Base-by-base conservation (phyloP, 2,329 filamentous ascomycete species). In the Penicillium sp. region DNA sequence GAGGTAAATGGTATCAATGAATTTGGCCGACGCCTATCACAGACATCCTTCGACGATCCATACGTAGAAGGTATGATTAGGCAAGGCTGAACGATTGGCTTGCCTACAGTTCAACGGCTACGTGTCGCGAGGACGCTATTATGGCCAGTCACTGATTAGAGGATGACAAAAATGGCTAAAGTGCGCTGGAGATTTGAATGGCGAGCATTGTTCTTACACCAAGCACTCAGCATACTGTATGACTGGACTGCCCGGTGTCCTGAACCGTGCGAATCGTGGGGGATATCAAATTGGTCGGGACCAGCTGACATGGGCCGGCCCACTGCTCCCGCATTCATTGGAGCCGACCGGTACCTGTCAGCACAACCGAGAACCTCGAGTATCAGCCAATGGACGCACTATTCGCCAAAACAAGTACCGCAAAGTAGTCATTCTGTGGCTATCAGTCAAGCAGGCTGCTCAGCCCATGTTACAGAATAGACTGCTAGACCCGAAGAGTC, bases 341-440 rank as follows among this genome's bases (percentile, higher is more conserved):
- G 58, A 63, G 45, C 49, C 26, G 52, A 60, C 56, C 53, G 48
- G 45, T 55, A 59, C 26, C 62, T 60, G 58, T 54, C 65, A 64
- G 61, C 57, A 45, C 51, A 57, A 43, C 49, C 52, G 37, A 37
- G 43, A 19, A 33, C 37, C 38, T 43, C 26, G 22, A 35, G 10
- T 46, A 14, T 22, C n/a, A 35, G 35, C 30, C 22, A 37, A 26
- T 14, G 10, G 22, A 16, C 30, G n/a, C n/a, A 5, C 45, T 30
- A 26, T 48, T n/a, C 16, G n/a, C 26, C 26, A 19, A n/a, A 14
- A 30, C 16, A 48, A 16, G 7, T 11, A 48, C 8, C 6, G 14
- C 13, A 48, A n/a, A 11, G 19, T 4, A 3, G 26, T 11, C 14
- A 48, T 30, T 3, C 14, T 30, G 26, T 48, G 45, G 45, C 45